Evolutionary conservation across 345 rosid species (phyloP), one percentile per base, ranked within the genome.

Genomic region (Lagerstroemia speciosa): DNA sequence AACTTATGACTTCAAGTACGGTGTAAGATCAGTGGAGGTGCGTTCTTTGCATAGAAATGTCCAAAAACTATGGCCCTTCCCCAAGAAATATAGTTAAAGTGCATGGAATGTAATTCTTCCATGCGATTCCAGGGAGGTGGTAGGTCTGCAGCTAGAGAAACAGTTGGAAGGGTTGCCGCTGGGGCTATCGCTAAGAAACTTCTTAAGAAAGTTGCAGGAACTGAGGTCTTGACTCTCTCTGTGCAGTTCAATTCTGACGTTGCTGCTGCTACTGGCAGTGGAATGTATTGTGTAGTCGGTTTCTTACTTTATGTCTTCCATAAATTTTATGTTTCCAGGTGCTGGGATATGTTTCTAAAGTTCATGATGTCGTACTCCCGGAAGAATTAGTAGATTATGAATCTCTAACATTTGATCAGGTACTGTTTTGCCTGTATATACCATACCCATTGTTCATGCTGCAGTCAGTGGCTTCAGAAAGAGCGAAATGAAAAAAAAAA

Each of bases 1-100:
- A 64, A 91, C 97, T 65, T 94, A 94, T 82, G 99, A 94, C 86
- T 89, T 94, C 96, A 91, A 94, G 75, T 94, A 94, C 73, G 99
- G 99, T 77, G 87, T 89, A 76, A 91, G 98, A 84, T 82, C 96
- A 58, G 90, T 94, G 50, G 93, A 91, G 95, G 99, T 91, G 78
- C 66, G 66, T n/a, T 68, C 24, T 70, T 72, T 36, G 48, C 58
- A 60, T 70, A 10, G 29, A 60, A 27, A 33, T 37, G 16, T 43
- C 30, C 15, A 29, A 11, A n/a, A 0, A 6, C 0, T 52, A 34
- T 61, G 37, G 66, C 26, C 14, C 40, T 63, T 34, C 24, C 34
- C 26, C 0, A 63, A 63, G 3, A 33, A 63, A 20, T 33, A 34
- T 17, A 34, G 26, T 52, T 20, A 32, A 29, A 63, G 12, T 15